Conservation (phyloP, 768 basidiomycete genomes). For the Pulveroboletus sp. region DNA sequence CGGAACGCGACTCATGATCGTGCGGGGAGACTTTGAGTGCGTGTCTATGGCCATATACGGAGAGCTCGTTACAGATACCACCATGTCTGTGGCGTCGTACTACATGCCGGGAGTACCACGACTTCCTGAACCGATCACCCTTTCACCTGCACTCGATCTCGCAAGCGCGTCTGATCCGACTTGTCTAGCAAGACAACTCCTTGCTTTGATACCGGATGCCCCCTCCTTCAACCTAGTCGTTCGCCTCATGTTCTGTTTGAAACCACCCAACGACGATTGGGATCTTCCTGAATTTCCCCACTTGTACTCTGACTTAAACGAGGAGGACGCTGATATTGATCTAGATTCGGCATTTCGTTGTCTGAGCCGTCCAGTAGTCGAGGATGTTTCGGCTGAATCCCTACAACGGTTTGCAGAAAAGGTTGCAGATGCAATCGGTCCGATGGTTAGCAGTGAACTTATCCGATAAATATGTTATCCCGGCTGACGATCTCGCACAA, state of each 20-base stretch:
- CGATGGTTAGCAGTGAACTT: constrained; percentile 45
- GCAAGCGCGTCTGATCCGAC: constrained; percentile 60
- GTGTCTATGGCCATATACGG: constrained; percentile 54
- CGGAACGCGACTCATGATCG: constrained; percentile 75
- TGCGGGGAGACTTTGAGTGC: constrained; percentile 69
- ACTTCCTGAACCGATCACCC: constrained; percentile 31
- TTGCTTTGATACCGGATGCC: constrained; percentile 57
- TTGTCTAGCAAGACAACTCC: constrained; percentile 56
- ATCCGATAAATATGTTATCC: not conserved
- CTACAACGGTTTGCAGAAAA: constrained; percentile 55
- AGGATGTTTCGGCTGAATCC: constrained; percentile 48
- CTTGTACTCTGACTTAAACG: constrained; percentile 59
- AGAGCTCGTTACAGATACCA: constrained; percentile 49
- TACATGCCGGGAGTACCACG: constrained; percentile 45
- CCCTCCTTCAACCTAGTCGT: constrained; percentile 65
- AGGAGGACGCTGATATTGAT: constrained; percentile 50
- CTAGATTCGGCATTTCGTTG: constrained; percentile 55
- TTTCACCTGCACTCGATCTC: constrained; percentile 58
- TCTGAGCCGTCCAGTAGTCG: constrained; percentile 57
- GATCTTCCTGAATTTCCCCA: constrained; percentile 72
- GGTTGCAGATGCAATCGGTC: constrained; percentile 52
- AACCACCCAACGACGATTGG: constrained; percentile 79
- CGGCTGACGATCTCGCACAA: constrained; percentile 5
- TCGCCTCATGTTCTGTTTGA: constrained; percentile 76
- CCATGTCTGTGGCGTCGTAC: constrained; percentile 37